Evolutionary conservation across 768 basidiomycete species (phyloP), one percentile per base, ranked within the genome.

Genomic region (Tylopilus sp.): DNA sequence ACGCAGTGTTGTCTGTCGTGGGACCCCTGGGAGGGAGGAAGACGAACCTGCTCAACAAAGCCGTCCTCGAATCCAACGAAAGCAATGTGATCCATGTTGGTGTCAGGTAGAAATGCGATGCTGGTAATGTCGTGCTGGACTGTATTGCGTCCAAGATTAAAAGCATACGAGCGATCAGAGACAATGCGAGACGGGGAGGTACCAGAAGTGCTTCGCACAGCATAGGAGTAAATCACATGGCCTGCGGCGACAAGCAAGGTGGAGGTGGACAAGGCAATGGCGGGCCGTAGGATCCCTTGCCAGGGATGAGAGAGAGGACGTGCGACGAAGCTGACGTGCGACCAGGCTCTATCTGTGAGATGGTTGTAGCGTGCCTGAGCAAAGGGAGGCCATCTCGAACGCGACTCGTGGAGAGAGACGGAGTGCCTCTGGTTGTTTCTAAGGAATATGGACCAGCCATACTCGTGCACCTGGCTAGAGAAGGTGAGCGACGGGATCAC

Each of bases 241-340:
- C 85, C 86, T 7, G 85, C 81, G 14, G 81, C 85, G 38, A 89
- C 78, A 33, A 87, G 54, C 2, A 90, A 70, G 9, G 83, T 73
- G 25, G 79, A 79, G 17, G 69, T 50, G 50, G 76, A 84, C 52
- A 84, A 74, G 25, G 83, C 79, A 33, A 89, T 63, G 13, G 74
- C 60, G 6, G 87, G 84, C 52, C 80, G 84, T 6, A 77, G 66
- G 59, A 78, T 86, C 22, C 72, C 74, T 6, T 59, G 14, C 87
- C 87, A 89, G 11, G 78, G 75, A 24, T 72, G 71, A 21, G 83
- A 80, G 10, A 89, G 74, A 2, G 86, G 87, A 2, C 85, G 79
- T 4, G 86, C 85, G 21, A 86, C 69, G 53, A 87, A 87, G 41
- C 71, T 61, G 37, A 65, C 64, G 21, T 59, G 64, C 4, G 69